phyloP scores from a whole-genome alignment of 768 basidiomycete species.

The Boletus rubescentipes region DNA sequence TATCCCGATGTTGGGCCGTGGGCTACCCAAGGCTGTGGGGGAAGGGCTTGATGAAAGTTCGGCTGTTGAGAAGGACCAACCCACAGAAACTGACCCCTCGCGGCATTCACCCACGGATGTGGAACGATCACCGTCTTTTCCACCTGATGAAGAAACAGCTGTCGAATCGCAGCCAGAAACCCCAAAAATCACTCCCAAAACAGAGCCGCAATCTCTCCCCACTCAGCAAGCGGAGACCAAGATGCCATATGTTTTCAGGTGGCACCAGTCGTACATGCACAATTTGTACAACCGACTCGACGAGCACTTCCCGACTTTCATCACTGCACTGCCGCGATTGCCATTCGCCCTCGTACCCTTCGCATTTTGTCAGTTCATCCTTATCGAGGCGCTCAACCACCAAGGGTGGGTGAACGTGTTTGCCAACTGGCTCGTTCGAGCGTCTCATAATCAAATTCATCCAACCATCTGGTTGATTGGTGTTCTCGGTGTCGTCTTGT shows the following conservation, averaged over 20 bases:
- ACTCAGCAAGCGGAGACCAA: neutral
- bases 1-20: conserved; percentile 19
- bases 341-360: conserved; percentile 90
- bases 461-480: conserved; percentile 67
- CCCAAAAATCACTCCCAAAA: neutral
- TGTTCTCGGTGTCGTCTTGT: conserved; percentile 68
- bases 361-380: conserved; percentile 92
- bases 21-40: neutral
- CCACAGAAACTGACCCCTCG: neutral
- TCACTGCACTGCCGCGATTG: conserved; percentile 64
- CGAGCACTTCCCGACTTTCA: conserved; percentile 69
- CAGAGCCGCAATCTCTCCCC: neutral
- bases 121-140: neutral
- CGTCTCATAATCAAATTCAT: conserved; percentile 40
- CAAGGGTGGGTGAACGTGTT: conserved; percentile 91
- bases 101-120: neutral
- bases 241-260: neutral
- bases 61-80: neutral
- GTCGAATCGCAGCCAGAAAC: neutral
- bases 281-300: conserved; percentile 9
- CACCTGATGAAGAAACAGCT: neutral
- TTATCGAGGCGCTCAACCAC: conserved; percentile 79
- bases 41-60: neutral
- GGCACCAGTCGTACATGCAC: neutral
- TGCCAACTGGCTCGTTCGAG: conserved; percentile 60